Evolutionary conservation across 306 rosid species (phyloP).

Genomic region (Benincasa hispida): DNA sequence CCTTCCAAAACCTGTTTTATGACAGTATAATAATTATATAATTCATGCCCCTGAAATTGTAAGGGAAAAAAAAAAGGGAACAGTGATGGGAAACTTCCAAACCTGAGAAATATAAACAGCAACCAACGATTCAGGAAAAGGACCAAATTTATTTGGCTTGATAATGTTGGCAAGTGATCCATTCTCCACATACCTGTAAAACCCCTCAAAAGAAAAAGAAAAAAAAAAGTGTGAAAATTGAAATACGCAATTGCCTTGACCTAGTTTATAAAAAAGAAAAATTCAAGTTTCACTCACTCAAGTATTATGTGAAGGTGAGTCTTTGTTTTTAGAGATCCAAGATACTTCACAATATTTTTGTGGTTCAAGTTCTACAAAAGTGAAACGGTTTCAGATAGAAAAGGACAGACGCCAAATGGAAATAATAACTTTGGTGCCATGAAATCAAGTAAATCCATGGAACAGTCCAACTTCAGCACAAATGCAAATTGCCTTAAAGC

Average conservation of each 20-base stretch:
- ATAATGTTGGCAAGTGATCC: conserved; percentile 97
- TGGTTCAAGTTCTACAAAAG: conserved; percentile 86
- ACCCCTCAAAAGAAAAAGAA: neutral
- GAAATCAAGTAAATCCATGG: neutral
- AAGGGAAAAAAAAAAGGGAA: neutral
- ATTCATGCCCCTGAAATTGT: neutral
- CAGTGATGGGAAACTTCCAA: neutral
- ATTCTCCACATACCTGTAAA: conserved; percentile 82
- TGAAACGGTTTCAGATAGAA: conserved; percentile 8
- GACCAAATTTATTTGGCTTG: conserved; percentile 98
- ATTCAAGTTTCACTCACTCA: conserved; percentile 52
- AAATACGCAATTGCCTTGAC: conserved; percentile 2
- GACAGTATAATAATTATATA: neutral
- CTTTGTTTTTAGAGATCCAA: conserved; percentile 93
- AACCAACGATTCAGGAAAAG: conserved; percentile 96
- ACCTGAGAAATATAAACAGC: conserved; percentile 97
- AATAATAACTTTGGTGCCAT: neutral
- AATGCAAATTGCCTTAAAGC: neutral
- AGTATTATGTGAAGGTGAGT: conserved; percentile 92
- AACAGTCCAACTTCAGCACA: neutral
- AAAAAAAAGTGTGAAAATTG: neutral
- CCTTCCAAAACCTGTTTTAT: conserved; percentile 90
- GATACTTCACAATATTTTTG: conserved; percentile 98
- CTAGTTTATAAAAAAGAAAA: neutral
- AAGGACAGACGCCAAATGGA: neutral